Evolutionary conservation across 139 green algal species (phyloP).

Genomic region (Yamagishiella unicocca): DNA sequence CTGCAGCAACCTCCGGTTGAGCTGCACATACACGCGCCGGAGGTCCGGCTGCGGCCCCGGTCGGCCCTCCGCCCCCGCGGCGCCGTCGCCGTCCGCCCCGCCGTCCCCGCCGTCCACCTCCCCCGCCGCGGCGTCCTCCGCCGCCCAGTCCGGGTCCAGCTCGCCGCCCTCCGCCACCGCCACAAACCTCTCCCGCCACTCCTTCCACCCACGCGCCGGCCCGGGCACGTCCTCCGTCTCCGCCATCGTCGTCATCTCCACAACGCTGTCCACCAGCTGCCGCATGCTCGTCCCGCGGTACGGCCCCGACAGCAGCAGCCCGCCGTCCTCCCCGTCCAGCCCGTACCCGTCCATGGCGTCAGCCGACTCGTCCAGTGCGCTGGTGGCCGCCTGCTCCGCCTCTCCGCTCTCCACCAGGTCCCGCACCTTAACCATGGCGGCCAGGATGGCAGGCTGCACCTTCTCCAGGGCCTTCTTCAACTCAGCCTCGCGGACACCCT

Average conservation of each 20-base stretch:
- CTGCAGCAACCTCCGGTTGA: conserved; percentile 19
- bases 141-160: neutral
- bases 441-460: conserved; percentile 16
- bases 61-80: neutral
- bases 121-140: neutral
- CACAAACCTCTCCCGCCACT: conserved; percentile 30
- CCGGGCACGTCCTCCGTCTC: conserved; percentile 22
- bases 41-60: neutral
- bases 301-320: neutral
- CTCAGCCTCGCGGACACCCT: conserved; percentile 67
- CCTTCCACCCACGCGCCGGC: neutral
- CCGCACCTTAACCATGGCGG: neutral
- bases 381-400: conserved; percentile 3
- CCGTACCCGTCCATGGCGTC: conserved; percentile 36
- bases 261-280: conserved; percentile 13
- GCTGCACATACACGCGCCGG: conserved; percentile 6
- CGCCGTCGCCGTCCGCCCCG: neutral
- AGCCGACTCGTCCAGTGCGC: neutral
- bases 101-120: neutral
- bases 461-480: conserved; percentile 64
- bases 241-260: neutral
- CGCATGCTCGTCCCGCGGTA: conserved; percentile 22
- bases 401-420: neutral
- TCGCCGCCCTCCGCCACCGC: conserved; percentile 6
- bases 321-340: conserved; percentile 11